Conservation (phyloP, 345 rosid species). For the Lepidium africanum region DNA sequence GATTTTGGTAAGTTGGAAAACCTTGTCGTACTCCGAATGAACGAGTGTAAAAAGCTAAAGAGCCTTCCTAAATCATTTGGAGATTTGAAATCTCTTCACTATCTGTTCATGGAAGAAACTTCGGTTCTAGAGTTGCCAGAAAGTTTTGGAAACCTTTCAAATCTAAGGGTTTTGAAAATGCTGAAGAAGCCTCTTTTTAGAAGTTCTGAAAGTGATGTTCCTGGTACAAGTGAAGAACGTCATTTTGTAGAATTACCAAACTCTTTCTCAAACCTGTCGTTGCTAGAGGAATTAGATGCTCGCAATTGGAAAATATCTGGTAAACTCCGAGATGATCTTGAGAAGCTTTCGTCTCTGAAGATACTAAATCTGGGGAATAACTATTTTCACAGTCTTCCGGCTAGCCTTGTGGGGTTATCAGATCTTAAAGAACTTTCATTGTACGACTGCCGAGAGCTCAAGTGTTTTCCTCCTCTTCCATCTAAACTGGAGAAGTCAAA, state of each 20-base stretch:
- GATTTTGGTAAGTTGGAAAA: slow-evolving; percentile 18
- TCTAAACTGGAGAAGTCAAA: slow-evolving; percentile 4
- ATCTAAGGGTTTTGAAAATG: slow-evolving; percentile 15
- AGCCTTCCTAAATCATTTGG: slow-evolving; percentile 26
- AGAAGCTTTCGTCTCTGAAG: slow-evolving; percentile 1
- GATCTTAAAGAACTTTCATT: neutral
- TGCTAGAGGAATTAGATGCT: slow-evolving; percentile 26
- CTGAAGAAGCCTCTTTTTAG: slow-evolving; percentile 22
- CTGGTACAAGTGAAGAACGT: neutral
- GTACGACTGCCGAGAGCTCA: slow-evolving; percentile 29
- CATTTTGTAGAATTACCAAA: neutral
- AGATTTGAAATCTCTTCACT: slow-evolving; percentile 17
- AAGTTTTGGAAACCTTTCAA: slow-evolving; percentile 25
- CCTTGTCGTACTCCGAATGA: neutral
- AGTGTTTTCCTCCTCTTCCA: slow-evolving; percentile 17
- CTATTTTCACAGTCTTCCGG: slow-evolving; percentile 11
- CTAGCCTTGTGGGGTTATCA: slow-evolving; percentile 9
- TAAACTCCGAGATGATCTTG: slow-evolving; percentile 15
- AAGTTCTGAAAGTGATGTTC: neutral
- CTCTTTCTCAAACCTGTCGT: slow-evolving; percentile 20
- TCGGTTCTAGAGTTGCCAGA: slow-evolving; percentile 5
- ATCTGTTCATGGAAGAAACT: neutral
- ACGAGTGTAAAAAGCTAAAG: slow-evolving; percentile 8
- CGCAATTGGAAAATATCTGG: slow-evolving; percentile 16
- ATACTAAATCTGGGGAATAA: slow-evolving; percentile 14